phyloP scores from a whole-genome alignment of 2,329 filamentous ascomycete species.

The Exserohilum rostratum region DNA sequence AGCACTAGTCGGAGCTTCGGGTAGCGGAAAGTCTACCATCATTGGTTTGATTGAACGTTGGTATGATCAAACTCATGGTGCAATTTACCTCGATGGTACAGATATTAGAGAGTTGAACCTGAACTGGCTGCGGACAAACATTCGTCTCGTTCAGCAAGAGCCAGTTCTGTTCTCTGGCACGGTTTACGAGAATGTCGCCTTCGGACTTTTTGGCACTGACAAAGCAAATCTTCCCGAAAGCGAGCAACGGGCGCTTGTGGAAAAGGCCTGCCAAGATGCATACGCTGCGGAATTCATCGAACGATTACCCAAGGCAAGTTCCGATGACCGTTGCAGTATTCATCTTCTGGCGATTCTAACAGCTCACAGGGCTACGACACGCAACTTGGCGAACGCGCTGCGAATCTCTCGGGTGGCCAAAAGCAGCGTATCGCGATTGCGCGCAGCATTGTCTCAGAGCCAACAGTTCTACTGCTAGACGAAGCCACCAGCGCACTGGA shows the following conservation, averaged over 20 bases:
- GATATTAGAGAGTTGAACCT: conserved; percentile 83
- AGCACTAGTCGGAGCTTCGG: conserved; percentile 89
- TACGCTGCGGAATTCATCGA: conserved; percentile 92
- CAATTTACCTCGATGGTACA: conserved; percentile 45
- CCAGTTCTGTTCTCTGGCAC: conserved; percentile 87
- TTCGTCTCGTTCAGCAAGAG: conserved; percentile 90
- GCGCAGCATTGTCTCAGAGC: conserved; percentile 84
- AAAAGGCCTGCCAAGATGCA: conserved; percentile 84
- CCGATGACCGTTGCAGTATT: conserved; percentile 1
- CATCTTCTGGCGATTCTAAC: conserved; percentile 5
- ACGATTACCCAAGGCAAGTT: conserved; percentile 55
- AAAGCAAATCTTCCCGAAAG: conserved; percentile 60
- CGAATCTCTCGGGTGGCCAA: conserved; percentile 88
- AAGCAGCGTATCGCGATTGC: conserved; percentile 96
- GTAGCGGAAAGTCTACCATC: conserved; percentile 92
- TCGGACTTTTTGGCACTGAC: conserved; percentile 73
- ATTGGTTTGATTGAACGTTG: conserved; percentile 71
- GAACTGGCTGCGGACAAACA: conserved; percentile 87
- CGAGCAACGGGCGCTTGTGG: conserved; percentile 73
- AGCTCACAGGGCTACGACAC: conserved; percentile 85
- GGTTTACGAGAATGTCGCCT: conserved; percentile 84
- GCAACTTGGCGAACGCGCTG: conserved; percentile 89
- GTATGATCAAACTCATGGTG: conserved; percentile 42
- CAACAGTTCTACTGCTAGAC: conserved; percentile 86
- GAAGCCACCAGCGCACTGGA: conserved; percentile 86